A percentile compares a stretch with the other conserved stretches of the same genome.
Conservation (phyloP, 73 alveolate genomes). For the Loxodes magnus region DNA sequence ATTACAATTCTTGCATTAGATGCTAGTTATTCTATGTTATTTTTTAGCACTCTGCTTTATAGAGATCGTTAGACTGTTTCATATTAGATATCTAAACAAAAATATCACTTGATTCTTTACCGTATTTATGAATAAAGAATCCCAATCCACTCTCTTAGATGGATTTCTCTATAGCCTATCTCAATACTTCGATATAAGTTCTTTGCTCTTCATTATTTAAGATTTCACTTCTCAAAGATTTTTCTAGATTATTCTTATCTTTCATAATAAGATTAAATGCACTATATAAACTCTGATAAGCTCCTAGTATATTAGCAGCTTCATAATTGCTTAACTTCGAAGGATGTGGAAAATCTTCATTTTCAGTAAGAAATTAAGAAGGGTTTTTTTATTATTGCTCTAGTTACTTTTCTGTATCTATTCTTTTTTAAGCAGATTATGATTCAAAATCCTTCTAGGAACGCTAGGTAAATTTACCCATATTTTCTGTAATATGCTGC, state of each 20-base stretch:
- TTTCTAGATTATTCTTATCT: slow-evolving; percentile 5
- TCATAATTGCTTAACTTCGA: slow-evolving; percentile 3
- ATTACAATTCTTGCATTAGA: not conserved
- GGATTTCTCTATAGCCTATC: not conserved
- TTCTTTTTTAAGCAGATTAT: not conserved
- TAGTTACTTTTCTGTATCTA: slow-evolving; percentile 6
- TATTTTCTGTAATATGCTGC: slow-evolving; percentile 8
- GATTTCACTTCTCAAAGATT: slow-evolving; percentile 6
- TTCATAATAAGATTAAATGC: not conserved
- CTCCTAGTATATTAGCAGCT: not conserved
- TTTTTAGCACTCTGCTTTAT: not conserved
- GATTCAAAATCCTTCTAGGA: slow-evolving; percentile 6
- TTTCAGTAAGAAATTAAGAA: not conserved
- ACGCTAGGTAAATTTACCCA: not conserved
- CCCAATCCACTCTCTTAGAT: not conserved
- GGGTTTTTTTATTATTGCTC: slow-evolving; percentile 1
- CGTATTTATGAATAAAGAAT: not conserved
- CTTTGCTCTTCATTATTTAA: slow-evolving; percentile 9
- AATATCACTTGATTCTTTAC: not conserved
- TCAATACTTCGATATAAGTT: slow-evolving; percentile 10
- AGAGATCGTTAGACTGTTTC: not conserved
- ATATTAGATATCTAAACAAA: not conserved
- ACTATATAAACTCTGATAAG: slow-evolving; percentile 1
- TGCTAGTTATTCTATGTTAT: not conserved
- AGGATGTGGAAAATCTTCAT: slow-evolving; percentile 4